Evolutionary conservation across 2,329 filamentous ascomycete species (phyloP), one percentile per base, ranked within the genome.

Genomic region (Colletotrichum sp.): DNA sequence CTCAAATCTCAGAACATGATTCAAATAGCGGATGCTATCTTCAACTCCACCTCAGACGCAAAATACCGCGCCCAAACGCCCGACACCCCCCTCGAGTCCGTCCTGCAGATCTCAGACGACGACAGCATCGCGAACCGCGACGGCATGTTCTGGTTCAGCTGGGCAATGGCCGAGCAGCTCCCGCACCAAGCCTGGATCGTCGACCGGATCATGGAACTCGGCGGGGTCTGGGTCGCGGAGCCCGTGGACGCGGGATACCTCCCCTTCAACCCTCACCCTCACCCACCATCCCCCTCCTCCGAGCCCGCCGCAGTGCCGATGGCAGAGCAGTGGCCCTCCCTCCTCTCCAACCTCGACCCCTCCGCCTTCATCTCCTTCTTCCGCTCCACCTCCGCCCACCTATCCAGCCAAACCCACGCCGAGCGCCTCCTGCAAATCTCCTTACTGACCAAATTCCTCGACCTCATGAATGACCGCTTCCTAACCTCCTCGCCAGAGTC

Each of bases 101-200:
- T 61, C 10, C 9, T 61, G 8, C 26, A 61, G 0, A 34, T 61
- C 18, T 10, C 59, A 10, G 24, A 28, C 0, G 16, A 32, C 10
- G 0, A 1, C 0, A 18, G 1, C 28, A 32, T n/a, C 16, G 59
- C 26, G 0, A n/a, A 28, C 59, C 21, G 55, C 0, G 59, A 32
- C 0, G 28, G 28, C 16, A 61, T 61, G 59, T 61, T 61, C 59
- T 61, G 59, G 59, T n/a, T 61, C 26, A 61, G 59, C 28, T 61
- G 59, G 59, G 26, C 10, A 0, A n/a, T n/a, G 39, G 10, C 15
- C 10, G 15, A 3, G 59, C 10, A 32, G 18, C 26, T 30, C 26
- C 24, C 28, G 6, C 59, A 61, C 28, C 59, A 61, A 0, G 26
- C 28, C 18, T 61, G 59, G 59, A 34, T 61, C 59, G 28, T 34